Conservation (phyloP, 768 basidiomycete genomes). For the Suillus bovinus region DNA sequence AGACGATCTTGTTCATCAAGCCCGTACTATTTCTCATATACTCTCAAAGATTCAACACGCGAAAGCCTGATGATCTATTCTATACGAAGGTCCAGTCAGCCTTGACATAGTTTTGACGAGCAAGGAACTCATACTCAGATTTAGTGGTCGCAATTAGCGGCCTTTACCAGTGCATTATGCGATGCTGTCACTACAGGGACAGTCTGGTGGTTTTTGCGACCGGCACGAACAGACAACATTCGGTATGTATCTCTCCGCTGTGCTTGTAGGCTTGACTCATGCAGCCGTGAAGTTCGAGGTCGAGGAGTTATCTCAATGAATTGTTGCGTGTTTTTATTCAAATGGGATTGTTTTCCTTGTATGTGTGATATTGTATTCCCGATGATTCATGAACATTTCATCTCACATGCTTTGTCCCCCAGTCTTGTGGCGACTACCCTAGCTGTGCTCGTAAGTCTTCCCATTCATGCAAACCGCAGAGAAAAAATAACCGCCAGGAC, state of each 20-base stretch:
- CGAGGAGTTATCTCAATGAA: constrained; percentile 14
- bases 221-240: constrained; percentile 8
- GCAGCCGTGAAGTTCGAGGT: not conserved
- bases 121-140: not conserved
- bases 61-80: constrained; percentile 7
- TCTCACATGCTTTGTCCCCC: not conserved
- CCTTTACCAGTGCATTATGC: constrained; percentile 19
- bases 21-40: not conserved
- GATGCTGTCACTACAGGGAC: constrained; percentile 20
- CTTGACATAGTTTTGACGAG: not conserved
- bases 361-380: not conserved
- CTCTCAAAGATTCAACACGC: constrained; percentile 11
- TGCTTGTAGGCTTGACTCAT: not conserved
- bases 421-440: constrained; percentile 15
- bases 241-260: constrained; percentile 11
- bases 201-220: constrained; percentile 17
- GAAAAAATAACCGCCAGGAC: not conserved
- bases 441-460: constrained; percentile 13
- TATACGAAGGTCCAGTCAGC: constrained; percentile 13
- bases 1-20: not conserved
- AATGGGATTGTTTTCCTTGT: constrained; percentile 24
- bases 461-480: too few species aligned
- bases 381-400: not conserved
- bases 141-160: constrained; percentile 14
- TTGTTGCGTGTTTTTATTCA: constrained; percentile 15